A percentile compares a stretch with the other conserved stretches of the same genome.
Evolutionary conservation across 805 yeast species (phyloP).

Genomic region (Zygoascus tannicola): DNA sequence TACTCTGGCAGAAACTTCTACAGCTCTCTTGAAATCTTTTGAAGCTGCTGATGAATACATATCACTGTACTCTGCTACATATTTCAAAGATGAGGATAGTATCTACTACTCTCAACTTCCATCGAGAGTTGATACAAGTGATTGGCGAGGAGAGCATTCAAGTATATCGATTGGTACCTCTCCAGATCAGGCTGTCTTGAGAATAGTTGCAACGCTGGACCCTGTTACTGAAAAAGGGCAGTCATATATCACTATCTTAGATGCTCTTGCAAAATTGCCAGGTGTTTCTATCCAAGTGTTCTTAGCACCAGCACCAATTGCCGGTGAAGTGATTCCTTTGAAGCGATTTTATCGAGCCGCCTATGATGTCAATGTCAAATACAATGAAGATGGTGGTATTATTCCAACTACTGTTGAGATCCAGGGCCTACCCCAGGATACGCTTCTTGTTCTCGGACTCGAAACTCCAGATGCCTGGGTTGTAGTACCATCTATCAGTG

Average conservation of each 20-base stretch:
- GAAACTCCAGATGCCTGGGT: constrained; percentile 64
- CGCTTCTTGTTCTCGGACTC: constrained; percentile 45
- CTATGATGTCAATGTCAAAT: constrained; percentile 29
- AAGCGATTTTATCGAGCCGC: constrained; percentile 51
- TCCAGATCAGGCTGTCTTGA: constrained; percentile 34
- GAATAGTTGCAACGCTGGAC: constrained; percentile 54
- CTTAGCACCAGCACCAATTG: constrained; percentile 43
- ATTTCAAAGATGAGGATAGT: constrained; percentile 4
- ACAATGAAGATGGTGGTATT: constrained; percentile 23
- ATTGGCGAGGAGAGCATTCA: constrained; percentile 23
- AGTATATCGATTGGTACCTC: constrained; percentile 36
- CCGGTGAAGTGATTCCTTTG: constrained; percentile 36
- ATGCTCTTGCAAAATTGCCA: constrained; percentile 34
- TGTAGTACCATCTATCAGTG: constrained; percentile 42
- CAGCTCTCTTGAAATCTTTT: constrained; percentile 6
- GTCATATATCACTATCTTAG: constrained; percentile 40
- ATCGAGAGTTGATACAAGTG: constrained; percentile 20
- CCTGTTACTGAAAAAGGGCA: constrained; percentile 69
- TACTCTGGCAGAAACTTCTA: constrained; percentile 7
- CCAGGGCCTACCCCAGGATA: constrained; percentile 40
- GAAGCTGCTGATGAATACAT: constrained; percentile 11
- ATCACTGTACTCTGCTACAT: constrained; percentile 15
- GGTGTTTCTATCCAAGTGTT: constrained; percentile 46
- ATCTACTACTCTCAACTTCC: constrained; percentile 8
- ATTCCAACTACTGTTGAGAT: constrained; percentile 31